Evolutionary conservation across 2,329 filamentous ascomycete species (phyloP).

Genomic region (Tolypocladium capitatum): DNA sequence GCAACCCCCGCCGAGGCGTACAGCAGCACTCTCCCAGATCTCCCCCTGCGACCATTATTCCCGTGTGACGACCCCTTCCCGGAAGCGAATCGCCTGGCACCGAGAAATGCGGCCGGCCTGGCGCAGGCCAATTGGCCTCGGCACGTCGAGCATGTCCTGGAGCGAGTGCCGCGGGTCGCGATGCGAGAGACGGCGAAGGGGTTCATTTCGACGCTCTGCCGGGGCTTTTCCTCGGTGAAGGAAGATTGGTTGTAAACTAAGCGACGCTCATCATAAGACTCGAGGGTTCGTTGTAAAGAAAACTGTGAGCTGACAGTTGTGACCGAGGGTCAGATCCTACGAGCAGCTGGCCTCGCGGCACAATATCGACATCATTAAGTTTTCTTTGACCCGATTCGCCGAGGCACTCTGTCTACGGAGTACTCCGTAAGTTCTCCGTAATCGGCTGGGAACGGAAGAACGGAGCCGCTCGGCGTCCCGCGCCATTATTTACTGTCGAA

Average conservation of each 20-base stretch:
- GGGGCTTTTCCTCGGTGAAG: background rate
- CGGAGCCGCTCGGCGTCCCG: background rate
- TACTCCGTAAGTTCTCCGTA: no score
- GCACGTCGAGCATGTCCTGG: conserved; percentile 35
- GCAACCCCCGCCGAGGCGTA: conserved; percentile 39
- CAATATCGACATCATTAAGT: conserved; percentile 5
- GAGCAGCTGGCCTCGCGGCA: no score
- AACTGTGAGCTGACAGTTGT: background rate
- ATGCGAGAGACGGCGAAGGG: conserved; percentile 23
- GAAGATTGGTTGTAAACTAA: background rate
- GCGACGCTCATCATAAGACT: conserved; percentile 5
- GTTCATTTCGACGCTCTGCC: conserved; percentile 23
- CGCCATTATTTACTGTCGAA: background rate
- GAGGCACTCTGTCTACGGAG: no score
- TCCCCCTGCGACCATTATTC: conserved; percentile 8
- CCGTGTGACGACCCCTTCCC: conserved; percentile 11
- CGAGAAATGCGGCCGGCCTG: conserved; percentile 14
- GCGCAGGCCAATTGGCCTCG: conserved; percentile 23
- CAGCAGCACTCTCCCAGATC: conserved; percentile 23
- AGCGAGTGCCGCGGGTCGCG: conserved; percentile 22
- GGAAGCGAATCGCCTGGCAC: conserved; percentile 17
- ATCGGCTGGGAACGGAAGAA: background rate
- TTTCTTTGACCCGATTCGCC: conserved; percentile 7
- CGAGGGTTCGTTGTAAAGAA: background rate
- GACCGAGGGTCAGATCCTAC: background rate